Evolutionary conservation across 2,329 filamentous ascomycete species (phyloP).

Genomic region (Aspergillus sergii): DNA sequence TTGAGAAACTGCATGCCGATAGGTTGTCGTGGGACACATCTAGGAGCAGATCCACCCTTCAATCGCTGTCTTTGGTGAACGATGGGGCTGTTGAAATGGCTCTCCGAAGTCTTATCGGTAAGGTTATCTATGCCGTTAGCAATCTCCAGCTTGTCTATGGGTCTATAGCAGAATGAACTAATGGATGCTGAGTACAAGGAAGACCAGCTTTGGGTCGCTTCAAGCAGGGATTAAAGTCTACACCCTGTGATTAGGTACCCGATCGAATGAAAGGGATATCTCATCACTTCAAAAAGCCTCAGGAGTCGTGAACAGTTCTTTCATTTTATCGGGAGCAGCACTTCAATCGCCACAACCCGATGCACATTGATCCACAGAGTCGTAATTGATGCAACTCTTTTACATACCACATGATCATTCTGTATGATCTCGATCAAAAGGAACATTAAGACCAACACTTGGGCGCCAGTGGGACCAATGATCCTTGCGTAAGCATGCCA

Average conservation of each 20-base stretch:
- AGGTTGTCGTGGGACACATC: not conserved
- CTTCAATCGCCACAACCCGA: not conserved
- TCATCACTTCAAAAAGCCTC: not conserved
- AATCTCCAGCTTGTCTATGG: not conserved
- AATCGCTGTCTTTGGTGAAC: not conserved
- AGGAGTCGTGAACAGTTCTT: not conserved
- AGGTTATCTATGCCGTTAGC: not conserved
- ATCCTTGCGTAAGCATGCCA: constrained; percentile 8
- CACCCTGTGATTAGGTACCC: not conserved
- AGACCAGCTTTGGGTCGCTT: not conserved
- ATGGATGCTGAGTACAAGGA: not conserved
- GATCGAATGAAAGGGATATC: not conserved
- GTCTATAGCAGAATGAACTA: not conserved
- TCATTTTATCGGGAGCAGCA: not conserved
- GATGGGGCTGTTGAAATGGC: not conserved
- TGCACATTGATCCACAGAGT: not conserved
- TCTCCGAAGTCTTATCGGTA: not conserved
- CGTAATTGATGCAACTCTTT: not conserved
- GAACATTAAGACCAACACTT: not conserved
- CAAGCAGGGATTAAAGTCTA: not conserved
- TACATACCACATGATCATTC: not conserved
- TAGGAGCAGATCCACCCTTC: not conserved
- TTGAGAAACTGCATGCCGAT: not conserved
- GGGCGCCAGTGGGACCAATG: constrained; percentile 12
- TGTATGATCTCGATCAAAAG: constrained; percentile 14